Percentiles rank a stretch among this genome's conserved stretches.
Evolutionary conservation across 2,329 filamentous ascomycete genomes (phyloP).

Genomic region (Trichoderma simmonsii): DNA sequence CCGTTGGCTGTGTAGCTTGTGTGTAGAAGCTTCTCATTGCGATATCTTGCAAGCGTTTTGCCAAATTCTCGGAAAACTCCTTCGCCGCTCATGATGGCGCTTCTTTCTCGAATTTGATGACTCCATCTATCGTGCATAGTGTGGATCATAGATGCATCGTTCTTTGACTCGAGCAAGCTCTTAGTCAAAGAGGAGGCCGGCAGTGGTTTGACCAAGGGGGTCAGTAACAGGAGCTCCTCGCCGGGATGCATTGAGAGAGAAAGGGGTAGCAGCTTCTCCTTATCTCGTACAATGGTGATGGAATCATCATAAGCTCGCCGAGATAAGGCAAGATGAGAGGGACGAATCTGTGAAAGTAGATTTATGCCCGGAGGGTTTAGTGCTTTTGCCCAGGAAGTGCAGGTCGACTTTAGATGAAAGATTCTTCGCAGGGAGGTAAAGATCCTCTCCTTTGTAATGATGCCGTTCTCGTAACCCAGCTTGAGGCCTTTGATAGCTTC

Average conservation of each 20-base stretch:
- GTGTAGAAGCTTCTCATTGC: constrained; percentile 83
- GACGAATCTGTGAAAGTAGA: constrained; percentile 75
- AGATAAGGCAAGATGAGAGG: constrained; percentile 76
- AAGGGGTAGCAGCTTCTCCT: constrained; percentile 78
- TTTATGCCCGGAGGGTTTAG: constrained; percentile 80
- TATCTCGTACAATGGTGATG: constrained; percentile 89
- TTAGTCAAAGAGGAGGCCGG: constrained; percentile 82
- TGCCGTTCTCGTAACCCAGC: constrained; percentile 83
- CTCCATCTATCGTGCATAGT: constrained; percentile 53
- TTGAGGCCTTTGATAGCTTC: constrained; percentile 90
- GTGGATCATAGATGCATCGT: constrained; percentile 32
- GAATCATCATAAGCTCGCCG: constrained; percentile 86
- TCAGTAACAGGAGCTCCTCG: constrained; percentile 85
- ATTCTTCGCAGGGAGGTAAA: constrained; percentile 77
- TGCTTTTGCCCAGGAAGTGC: constrained; percentile 87
- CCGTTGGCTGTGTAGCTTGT: constrained; percentile 95
- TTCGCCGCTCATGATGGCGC: constrained; percentile 82
- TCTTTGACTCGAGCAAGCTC: constrained; percentile 57
- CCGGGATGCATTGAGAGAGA: constrained; percentile 76
- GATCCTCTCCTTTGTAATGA: constrained; percentile 77
- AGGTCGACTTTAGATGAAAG: constrained; percentile 75
- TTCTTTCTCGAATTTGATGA: constrained; percentile 55
- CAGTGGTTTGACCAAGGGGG: constrained; percentile 86
- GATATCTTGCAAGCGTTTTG: constrained; percentile 77
- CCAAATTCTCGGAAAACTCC: constrained; percentile 89